A percentile compares a stretch with the other conserved stretches of the same genome.
Evolutionary conservation across 2,329 filamentous ascomycete species (phyloP).

Genomic region (Exophiala mesophila): DNA sequence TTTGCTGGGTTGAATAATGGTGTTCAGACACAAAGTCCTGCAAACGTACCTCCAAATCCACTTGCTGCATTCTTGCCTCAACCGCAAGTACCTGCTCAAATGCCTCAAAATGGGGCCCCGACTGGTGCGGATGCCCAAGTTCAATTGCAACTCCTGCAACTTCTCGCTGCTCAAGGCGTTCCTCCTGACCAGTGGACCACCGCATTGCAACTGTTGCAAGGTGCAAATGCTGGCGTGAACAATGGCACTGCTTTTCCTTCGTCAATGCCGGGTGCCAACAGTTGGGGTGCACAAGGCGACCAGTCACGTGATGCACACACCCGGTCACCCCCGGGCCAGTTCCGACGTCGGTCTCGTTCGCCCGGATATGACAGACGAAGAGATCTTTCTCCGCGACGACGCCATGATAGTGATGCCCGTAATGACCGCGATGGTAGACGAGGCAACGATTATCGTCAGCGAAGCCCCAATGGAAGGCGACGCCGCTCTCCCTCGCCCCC

Average conservation of each 20-base stretch:
- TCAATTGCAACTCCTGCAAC: constrained; percentile 72
- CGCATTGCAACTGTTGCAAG: constrained; percentile 48
- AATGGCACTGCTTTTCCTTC: constrained; percentile 32
- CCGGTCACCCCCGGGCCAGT: constrained; percentile 58
- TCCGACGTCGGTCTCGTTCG: constrained; percentile 72
- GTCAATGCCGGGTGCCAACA: constrained; percentile 26
- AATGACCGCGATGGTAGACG: constrained; percentile 50
- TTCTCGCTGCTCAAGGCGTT: constrained; percentile 69
- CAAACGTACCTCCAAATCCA: constrained; percentile 32
- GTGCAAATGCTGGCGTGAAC: constrained; percentile 31
- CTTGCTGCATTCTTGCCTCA: constrained; percentile 42
- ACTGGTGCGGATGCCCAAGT: constrained; percentile 52
- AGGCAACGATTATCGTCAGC: constrained; percentile 71
- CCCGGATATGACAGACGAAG: constrained; percentile 69
- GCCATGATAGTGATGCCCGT: constrained; percentile 62
- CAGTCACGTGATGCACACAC: constrained; percentile 49
- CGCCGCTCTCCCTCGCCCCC: constrained; percentile 59
- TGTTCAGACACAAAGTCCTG: constrained; percentile 35
- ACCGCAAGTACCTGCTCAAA: constrained; percentile 30
- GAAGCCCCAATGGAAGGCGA: constrained; percentile 66
- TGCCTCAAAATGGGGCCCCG: constrained; percentile 21
- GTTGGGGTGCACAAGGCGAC: constrained; percentile 36
- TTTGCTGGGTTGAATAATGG: constrained; percentile 42
- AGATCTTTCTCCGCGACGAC: constrained; percentile 58
- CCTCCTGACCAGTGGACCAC: constrained; percentile 70